Percentiles rank a stretch among this genome's conserved stretches.
Evolutionary conservation across 768 basidiomycete species (phyloP).

Genomic region (Russula compacta): DNA sequence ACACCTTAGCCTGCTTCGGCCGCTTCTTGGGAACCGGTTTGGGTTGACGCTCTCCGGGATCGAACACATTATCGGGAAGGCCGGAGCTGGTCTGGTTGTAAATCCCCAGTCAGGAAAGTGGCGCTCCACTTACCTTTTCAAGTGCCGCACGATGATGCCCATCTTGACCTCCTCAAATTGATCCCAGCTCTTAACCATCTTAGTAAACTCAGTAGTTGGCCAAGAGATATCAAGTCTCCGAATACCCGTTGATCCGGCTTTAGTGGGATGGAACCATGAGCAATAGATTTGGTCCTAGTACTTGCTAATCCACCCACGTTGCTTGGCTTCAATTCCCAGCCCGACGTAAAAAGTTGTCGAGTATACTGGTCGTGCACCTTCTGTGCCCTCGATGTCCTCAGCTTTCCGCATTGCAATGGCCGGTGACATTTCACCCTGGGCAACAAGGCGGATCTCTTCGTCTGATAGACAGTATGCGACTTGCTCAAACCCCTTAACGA

Average conservation of each 20-base stretch:
- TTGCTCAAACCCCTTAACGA: constrained; percentile 89
- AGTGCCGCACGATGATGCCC: constrained; percentile 91
- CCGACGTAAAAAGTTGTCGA: constrained; percentile 99
- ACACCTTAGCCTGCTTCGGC: constrained; percentile 51
- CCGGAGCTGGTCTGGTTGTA: constrained; percentile 40
- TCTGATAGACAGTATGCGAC: constrained; percentile 73
- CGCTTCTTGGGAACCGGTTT: constrained; percentile 60
- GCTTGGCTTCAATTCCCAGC: constrained; percentile 83
- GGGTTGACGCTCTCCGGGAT: constrained; percentile 68
- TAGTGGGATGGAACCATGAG: constrained; percentile 5
- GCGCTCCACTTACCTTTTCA: constrained; percentile 56
- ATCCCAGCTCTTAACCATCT: constrained; percentile 93
- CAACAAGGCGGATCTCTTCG: constrained; percentile 81
- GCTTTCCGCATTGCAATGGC: constrained; percentile 62
- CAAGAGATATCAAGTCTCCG: constrained; percentile 92
- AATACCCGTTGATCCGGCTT: constrained; percentile 70
- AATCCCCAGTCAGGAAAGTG: constrained; percentile 1
- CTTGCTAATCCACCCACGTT: constrained; percentile 46
- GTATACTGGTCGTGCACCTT: constrained; percentile 70
- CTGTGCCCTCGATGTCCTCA: constrained; percentile 69
- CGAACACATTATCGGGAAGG: constrained; percentile 77
- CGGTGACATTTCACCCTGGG: constrained; percentile 78
- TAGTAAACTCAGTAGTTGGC: constrained; percentile 91
- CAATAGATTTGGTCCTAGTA: constrained; percentile 9
- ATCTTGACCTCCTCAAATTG: constrained; percentile 85